Evolutionary conservation across 805 yeast species (phyloP).

Genomic region (Yarrowia sp.): DNA sequence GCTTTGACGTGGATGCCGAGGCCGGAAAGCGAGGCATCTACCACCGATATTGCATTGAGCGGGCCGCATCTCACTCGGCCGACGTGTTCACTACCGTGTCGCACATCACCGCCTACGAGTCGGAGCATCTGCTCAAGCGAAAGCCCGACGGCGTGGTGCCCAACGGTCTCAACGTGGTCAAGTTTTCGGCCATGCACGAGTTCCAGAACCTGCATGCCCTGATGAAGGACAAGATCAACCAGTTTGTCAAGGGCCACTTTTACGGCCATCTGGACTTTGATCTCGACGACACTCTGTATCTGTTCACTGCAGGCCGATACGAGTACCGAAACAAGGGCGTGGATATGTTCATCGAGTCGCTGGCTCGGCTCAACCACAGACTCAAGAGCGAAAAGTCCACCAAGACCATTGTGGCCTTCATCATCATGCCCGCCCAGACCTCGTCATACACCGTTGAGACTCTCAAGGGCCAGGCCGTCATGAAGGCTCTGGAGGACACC

Average conservation of each 20-base stretch:
- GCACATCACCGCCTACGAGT: slow-evolving; percentile 93
- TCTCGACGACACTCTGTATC: slow-evolving; percentile 87
- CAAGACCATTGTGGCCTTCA: slow-evolving; percentile 92
- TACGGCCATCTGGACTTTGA: slow-evolving; percentile 96
- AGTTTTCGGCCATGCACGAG: slow-evolving; percentile 96
- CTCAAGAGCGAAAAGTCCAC: slow-evolving; percentile 78
- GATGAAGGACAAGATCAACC: slow-evolving; percentile 87
- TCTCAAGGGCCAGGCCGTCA: slow-evolving; percentile 92
- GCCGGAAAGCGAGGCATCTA: slow-evolving; percentile 97
- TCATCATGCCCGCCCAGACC: slow-evolving; percentile 96
- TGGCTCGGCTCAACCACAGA: slow-evolving; percentile 86
- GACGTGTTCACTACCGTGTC: slow-evolving; percentile 98
- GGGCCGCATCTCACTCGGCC: slow-evolving; percentile 93
- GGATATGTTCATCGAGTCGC: slow-evolving; percentile 87
- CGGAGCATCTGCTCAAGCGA: slow-evolving; percentile 87
- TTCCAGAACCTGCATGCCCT: slow-evolving; percentile 94
- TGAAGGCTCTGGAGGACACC: slow-evolving; percentile 83
- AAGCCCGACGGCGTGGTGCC: slow-evolving; percentile 98
- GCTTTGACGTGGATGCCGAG: slow-evolving; percentile 93
- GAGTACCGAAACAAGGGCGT: slow-evolving; percentile 97
- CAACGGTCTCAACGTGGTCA: slow-evolving; percentile 91
- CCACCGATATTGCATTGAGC: slow-evolving; percentile 93
- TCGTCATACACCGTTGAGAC: slow-evolving; percentile 95
- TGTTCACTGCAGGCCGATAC: slow-evolving; percentile 95
- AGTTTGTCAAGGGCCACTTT: slow-evolving; percentile 93